Conservation (phyloP, 2,329 filamentous ascomycete genomes). For the Fonsecaea pedrosoi region DNA sequence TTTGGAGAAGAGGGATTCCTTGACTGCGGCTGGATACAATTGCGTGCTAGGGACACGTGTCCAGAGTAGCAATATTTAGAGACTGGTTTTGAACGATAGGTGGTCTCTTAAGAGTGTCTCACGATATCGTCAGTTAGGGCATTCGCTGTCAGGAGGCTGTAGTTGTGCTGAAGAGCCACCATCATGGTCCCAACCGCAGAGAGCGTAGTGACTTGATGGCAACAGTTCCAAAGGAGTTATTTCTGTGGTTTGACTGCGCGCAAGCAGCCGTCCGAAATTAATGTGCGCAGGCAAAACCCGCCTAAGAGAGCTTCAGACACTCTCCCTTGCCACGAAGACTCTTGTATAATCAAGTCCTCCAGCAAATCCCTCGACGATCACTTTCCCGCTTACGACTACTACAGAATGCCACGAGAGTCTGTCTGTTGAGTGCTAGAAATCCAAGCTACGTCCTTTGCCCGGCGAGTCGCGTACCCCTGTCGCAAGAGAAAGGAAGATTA, state of each 20-base stretch:
- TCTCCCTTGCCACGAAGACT: neutral
- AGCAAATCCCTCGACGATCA: neutral
- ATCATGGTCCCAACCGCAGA: neutral
- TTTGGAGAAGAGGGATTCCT: conserved; percentile 39
- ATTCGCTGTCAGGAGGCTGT: neutral
- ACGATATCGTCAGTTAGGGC: neutral
- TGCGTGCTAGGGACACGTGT: neutral
- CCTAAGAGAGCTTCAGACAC: neutral
- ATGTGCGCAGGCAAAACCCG: neutral
- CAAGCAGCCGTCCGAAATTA: neutral
- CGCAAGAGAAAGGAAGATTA: neutral
- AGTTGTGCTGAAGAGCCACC: neutral
- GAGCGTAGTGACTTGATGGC: neutral
- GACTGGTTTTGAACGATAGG: too few relatives aligned
- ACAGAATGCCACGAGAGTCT: neutral
- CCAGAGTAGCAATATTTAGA: neutral
- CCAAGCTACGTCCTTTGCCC: neutral
- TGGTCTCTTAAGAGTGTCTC: neutral
- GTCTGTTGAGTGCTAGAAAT: neutral
- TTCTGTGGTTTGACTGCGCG: neutral
- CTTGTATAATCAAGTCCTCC: neutral
- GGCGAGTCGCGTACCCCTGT: neutral
- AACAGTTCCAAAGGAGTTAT: neutral
- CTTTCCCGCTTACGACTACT: neutral
- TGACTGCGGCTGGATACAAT: neutral